Evolutionary conservation across 768 basidiomycete genomes (phyloP), one percentile per base, ranked within the genome.

Genomic region (Mycena polygramma): DNA sequence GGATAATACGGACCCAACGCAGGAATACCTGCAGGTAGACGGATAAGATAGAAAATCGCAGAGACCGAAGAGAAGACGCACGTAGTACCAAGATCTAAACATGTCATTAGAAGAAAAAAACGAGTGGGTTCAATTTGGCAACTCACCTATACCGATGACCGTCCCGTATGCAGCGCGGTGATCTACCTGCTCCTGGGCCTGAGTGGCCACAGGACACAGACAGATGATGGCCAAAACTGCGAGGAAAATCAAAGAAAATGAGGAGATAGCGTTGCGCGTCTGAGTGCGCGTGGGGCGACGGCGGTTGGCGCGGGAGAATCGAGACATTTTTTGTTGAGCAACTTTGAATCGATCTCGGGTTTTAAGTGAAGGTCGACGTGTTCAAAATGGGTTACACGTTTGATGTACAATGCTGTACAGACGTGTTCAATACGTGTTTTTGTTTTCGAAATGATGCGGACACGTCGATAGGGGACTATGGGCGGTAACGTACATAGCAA

Each of bases 121-220:
- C 39, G 41, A 15, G 15, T 11, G 10, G 3, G 26, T 35, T 30
- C 15, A 63, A 63, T 1, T 2, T 24, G 14, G 43, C 37, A 19
- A 81, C 87, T 67, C 66, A 91, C 90, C 91, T 71, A 93, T 93
- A 80, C 92, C 94, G 76, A 96, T 94, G 37, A 95, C 93, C 30
- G 91, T 90, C 19, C 94, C 94, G 77, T 91, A 93, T 75, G 92
- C 90, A 36, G 83, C 80, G 72, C 80, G 82, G 76, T 82, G 83
- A 48, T 58, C 66, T 41, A 87, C 83, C 75, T 82, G 83, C 22
- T 61, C 70, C 39, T 88, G 84, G 8, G 91, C 91, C 24, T 80
- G 81, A 49, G 81, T 85, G 22, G 85, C 82, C 17, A 87, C 81
- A n/a, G 94, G 93, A 74, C 88, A 89, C 57, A 95, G 81, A 76